phyloP scores from a whole-genome alignment of 225 moss, liverwort and hornwort species.

The Polytrichum commune region DNA sequence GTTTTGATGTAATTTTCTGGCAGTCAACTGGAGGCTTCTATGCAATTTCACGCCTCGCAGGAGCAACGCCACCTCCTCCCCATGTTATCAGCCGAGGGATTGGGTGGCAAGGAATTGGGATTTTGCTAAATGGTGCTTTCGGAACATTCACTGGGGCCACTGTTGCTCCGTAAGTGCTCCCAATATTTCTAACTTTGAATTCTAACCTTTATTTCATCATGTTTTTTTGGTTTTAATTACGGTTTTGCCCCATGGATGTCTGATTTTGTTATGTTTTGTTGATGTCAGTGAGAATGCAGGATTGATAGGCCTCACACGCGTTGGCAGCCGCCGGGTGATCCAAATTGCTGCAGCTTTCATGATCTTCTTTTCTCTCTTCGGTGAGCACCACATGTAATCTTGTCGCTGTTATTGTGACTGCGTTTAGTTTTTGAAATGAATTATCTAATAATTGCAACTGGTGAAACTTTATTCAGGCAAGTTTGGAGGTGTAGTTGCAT shows the following conservation, averaged over 20 bases:
- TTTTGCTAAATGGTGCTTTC: slow-evolving; percentile 55
- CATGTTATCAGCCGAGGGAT: slow-evolving; percentile 85
- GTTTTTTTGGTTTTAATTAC: background rate
- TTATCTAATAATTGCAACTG: background rate
- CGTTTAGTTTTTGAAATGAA: background rate
- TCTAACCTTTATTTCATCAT: background rate
- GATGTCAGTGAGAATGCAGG: slow-evolving; percentile 69
- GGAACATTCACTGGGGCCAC: slow-evolving; percentile 47
- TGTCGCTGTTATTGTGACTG: background rate
- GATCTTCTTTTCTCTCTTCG: slow-evolving; percentile 27
- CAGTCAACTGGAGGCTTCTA: slow-evolving; percentile 92
- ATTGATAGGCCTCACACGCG: slow-evolving; percentile 64
- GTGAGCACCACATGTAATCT: slow-evolving; percentile 6
- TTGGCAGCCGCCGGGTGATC: slow-evolving; percentile 47
- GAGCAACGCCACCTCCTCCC: slow-evolving; percentile 91
- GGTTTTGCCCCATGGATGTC: background rate
- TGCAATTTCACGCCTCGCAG: slow-evolving; percentile 79
- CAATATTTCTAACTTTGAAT: background rate
- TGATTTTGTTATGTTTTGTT: no score
- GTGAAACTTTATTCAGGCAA: slow-evolving; percentile 40
- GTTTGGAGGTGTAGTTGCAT: slow-evolving; percentile 63
- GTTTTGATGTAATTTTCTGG: background rate
- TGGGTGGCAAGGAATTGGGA: slow-evolving; percentile 84
- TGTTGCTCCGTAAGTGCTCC: slow-evolving; percentile 29
- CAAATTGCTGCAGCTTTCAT: slow-evolving; percentile 45